A percentile compares a stretch with the other conserved stretches of the same genome.
Conservation (phyloP, 169 alveolate species). For the Plasmodium inui region DNA sequence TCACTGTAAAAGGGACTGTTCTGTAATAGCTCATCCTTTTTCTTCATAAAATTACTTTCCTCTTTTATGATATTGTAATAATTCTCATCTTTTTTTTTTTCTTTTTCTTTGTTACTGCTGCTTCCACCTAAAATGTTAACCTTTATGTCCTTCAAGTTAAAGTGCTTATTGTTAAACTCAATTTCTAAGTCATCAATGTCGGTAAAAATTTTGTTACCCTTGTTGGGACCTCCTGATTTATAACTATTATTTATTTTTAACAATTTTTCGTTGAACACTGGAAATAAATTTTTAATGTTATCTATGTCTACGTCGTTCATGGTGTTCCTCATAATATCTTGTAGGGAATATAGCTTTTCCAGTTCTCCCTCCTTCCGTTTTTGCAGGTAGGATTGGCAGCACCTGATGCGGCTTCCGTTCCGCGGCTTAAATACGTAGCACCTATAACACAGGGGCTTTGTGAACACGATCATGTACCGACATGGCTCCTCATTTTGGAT, state of each 20-base stretch:
- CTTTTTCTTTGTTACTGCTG: neutral
- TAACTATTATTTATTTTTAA: neutral
- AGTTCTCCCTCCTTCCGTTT: neutral
- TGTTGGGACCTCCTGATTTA: neutral
- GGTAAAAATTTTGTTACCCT: slow-evolving; percentile 1
- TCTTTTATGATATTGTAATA: slow-evolving; percentile 22
- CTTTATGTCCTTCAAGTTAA: slow-evolving; percentile 46
- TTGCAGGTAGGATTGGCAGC: slow-evolving; percentile 13
- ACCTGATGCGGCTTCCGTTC: neutral
- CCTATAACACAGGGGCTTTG: slow-evolving; percentile 12
- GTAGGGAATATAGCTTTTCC: slow-evolving; percentile 3
- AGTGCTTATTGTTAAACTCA: slow-evolving; percentile 47
- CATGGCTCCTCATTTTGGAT: slow-evolving; percentile 7
- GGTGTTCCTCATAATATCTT: slow-evolving; percentile 32
- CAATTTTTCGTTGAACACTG: slow-evolving; percentile 29
- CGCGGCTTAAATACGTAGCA: slow-evolving; percentile 24
- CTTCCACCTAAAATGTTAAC: slow-evolving; percentile 22
- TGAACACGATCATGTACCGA: slow-evolving; percentile 14
- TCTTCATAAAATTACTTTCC: slow-evolving; percentile 31
- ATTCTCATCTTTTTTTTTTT: neutral
- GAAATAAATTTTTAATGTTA: slow-evolving; percentile 33
- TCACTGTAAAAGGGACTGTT: slow-evolving; percentile 30
- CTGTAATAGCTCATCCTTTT: slow-evolving; percentile 43
- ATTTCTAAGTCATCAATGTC: slow-evolving; percentile 36
- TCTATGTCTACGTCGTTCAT: slow-evolving; percentile 23